Base-by-base conservation (phyloP, 331 rosid genomes). In the Stylosanthes scabra region DNA sequence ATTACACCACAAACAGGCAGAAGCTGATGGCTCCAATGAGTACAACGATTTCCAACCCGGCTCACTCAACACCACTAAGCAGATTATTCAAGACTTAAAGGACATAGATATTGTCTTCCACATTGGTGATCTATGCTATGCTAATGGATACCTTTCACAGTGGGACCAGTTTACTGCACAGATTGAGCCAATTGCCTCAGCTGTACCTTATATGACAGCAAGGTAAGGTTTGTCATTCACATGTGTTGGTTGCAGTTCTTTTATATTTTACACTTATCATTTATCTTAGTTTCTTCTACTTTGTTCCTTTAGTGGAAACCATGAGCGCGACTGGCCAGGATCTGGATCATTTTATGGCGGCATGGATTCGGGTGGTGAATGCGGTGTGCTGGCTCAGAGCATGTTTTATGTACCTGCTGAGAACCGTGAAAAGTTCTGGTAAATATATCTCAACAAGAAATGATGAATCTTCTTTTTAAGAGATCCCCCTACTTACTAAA, bases 121-220 rank as follows among this genome's bases (percentile, higher is more conserved):
- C 86, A 94, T 94, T 70, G 99, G 99, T 72, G 99, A 94, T 83
- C 11, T 83, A 60, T 81, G 91, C 85, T 94, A 94, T 74, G 97
- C 99, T 63, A 91, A 75, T 83, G 99, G 99, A 60, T 94, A 94
- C 80, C 46, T 94, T 78, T 94, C 99, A 16, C 99, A 94, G 75
- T 94, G 99, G 99, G 99, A 94, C 78, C 97, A 91, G 50, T 91
- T 91, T 74, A 91, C 95, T 3, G 93, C 97, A 59, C 97, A 91
- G 80, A 80, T 94, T 58, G 99, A 88, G 86, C 97, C 99, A 55
- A 91, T 94, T 74, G 87, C 99, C 59, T 94, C 97, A 75, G 75
- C 86, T 15, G 87, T 91, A 59, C 99, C 97, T 5, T 94, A 88
- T 91, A 94, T 94, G 99, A 80, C 82, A 70, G 97, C 96, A 47